Conservation (phyloP, 2,329 filamentous ascomycete genomes). For the Claviceps fusiformis region DNA sequence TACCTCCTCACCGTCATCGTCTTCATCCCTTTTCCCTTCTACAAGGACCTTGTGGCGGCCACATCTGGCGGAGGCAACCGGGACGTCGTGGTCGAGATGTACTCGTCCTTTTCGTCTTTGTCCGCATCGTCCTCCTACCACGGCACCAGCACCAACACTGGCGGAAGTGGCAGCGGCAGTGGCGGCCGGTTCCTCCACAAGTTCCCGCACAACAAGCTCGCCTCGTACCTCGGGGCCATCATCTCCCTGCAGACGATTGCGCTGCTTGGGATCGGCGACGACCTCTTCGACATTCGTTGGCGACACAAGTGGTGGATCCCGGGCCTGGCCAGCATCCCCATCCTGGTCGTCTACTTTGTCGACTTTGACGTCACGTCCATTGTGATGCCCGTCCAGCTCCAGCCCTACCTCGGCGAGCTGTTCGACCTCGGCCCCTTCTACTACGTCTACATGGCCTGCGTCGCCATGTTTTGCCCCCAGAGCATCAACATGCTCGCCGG, state of each 20-base stretch:
- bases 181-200: conserved; percentile 69
- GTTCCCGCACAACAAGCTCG: conserved; percentile 94
- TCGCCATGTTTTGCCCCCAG: conserved; percentile 96
- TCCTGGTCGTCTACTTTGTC: conserved; percentile 95
- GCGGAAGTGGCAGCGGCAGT: conserved; percentile 21
- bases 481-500: conserved; percentile 99
- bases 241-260: conserved; percentile 84
- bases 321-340: conserved; percentile 80
- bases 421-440: conserved; percentile 74
- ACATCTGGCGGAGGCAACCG: conserved; percentile 88
- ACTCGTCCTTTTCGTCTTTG: not conserved
- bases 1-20: conserved; percentile 80
- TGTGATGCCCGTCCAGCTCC: conserved; percentile 75
- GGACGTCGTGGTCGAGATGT: conserved; percentile 69
- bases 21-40: conserved; percentile 95
- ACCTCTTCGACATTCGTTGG: conserved; percentile 97
- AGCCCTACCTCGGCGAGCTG: conserved; percentile 71
- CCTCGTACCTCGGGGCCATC: conserved; percentile 87
- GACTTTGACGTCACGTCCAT: conserved; percentile 96
- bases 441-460: conserved; percentile 91
- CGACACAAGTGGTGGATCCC: conserved; percentile 98
- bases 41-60: conserved; percentile 92
- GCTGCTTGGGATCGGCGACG: conserved; percentile 85
- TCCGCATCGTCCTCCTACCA: not conserved
- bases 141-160: conserved; percentile 15